Base-by-base conservation (phyloP, 2,329 filamentous ascomycete species). In the Helotiales sp. region DNA sequence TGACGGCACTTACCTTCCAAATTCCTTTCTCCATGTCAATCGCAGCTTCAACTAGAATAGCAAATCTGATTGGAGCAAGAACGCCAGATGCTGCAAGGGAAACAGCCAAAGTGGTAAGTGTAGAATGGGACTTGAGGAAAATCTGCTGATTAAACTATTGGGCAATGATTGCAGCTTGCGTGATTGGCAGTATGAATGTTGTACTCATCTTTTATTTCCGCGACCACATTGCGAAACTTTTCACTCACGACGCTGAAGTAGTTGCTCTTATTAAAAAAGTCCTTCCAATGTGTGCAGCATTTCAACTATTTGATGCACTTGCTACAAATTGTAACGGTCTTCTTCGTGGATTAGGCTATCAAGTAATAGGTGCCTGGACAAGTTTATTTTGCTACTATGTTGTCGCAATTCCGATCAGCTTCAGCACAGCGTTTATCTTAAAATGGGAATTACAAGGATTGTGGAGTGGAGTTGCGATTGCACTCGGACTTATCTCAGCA, bases 11-110 rank as follows among this genome's bases (percentile, higher is more conserved):
- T 26, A 93, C 92, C 0, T 98, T 93, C 82, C 93, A 97, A 78
- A 89, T 98, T 58, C 93, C 95, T 0, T 98, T 98, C 81, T 92
- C 95, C 0, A 87, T 97, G 68, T 92, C 91, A 34, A 95, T 98
- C 65, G 94, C 95, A 2, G 89, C 91, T 0, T 95, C 91, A 13
- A 98, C 95, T 0, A 89, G 95, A 0, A 88, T 97, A 13, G 95
- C 94, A 20, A 98, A 97, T 74, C 82, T 98, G 37, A 96, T 98
- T 69, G 96, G 95, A 8, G 94, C 95, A 0, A 91, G 90, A 0
- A 84, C 97, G 11, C 89, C 92, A 2, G 89, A 90, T 55, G 91
- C 94, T 0, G 94, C 94, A 17, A 93, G 90, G 76, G 91, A 87
- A 2, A 91, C 91, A 0, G 91, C 91, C n/a, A 89, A 87, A 78